phyloP scores from a whole-genome alignment of 2,329 filamentous ascomycete species.

The Chrysosporium keratinophilum region DNA sequence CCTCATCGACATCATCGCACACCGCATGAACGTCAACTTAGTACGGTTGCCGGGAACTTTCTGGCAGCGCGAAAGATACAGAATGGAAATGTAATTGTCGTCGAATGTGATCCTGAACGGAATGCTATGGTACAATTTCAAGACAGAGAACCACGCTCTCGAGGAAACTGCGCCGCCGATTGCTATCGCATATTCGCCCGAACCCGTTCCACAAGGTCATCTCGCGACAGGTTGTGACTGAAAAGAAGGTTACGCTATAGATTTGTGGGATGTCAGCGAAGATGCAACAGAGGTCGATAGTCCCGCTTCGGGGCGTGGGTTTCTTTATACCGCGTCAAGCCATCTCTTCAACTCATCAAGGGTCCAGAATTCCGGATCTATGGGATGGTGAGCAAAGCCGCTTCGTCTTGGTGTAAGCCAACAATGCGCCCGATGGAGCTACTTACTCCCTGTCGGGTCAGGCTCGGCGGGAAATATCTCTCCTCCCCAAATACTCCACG shows the following conservation, averaged over 20 bases:
- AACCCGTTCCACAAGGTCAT: constrained; percentile 57
- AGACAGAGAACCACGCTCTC: no score
- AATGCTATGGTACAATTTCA: no score
- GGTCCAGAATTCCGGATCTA: constrained; percentile 63
- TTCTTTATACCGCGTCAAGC: constrained; percentile 57
- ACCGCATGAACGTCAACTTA: no score
- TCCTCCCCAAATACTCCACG: constrained; percentile 74
- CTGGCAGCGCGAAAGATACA: no score
- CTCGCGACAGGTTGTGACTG: constrained; percentile 47
- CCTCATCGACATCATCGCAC: no score
- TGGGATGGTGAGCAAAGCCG: neutral
- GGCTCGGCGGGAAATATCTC: constrained; percentile 66
- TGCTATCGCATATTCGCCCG: constrained; percentile 54
- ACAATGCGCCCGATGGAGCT: constrained; percentile 19
- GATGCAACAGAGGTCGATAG: neutral
- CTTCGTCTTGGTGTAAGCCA: neutral
- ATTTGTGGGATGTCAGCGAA: neutral
- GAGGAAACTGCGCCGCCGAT: neutral
- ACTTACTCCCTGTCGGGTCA: constrained; percentile 67
- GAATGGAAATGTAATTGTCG: no score
- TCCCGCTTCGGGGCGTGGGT: neutral
- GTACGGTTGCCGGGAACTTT: no score
- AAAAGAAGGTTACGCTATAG: constrained; percentile 54
- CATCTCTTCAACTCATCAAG: constrained; percentile 68
- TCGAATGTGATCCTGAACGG: no score